These are phyloP conservation scores for Kodamaea neixiangensis DNA, from an alignment of 805 yeast species.

Conservation along the genomic window DNA sequence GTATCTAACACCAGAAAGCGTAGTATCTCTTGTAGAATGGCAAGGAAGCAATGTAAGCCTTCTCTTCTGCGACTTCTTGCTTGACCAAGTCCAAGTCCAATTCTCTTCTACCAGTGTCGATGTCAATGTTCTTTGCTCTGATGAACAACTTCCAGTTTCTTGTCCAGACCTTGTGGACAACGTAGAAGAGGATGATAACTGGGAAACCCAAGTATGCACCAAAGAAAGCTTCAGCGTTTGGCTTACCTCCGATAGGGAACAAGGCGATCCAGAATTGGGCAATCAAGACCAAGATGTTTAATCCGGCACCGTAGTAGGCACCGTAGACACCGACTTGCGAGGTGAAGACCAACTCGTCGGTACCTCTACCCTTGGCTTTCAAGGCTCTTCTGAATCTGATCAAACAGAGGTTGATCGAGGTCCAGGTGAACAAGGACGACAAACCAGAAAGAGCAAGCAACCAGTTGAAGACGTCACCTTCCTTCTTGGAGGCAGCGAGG, in stretches of 20 bases:
- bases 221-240: conserved; percentile 42
- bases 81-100: conserved; percentile 55
- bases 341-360: conserved; percentile 36
- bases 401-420: conserved; percentile 67
- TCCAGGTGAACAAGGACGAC: conserved; percentile 81
- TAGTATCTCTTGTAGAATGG: conserved; percentile 53
- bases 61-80: conserved; percentile 61
- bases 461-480: conserved; percentile 69
- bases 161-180: conserved; percentile 49
- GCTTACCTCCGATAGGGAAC: conserved; percentile 37
- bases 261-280: conserved; percentile 47
- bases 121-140: conserved; percentile 52
- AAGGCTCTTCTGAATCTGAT: conserved; percentile 64
- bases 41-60: conserved; percentile 46
- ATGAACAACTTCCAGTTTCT: conserved; percentile 47
- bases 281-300: conserved; percentile 38
- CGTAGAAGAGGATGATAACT: conserved; percentile 43
- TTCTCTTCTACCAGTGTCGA: conserved; percentile 66
- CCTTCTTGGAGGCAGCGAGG: conserved; percentile 59
- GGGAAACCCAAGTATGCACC: conserved; percentile 49
- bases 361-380: conserved; percentile 48
- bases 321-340: conserved; percentile 42
- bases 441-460: conserved; percentile 75
- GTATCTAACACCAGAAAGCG: conserved; percentile 55
- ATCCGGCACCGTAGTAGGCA: conserved; percentile 32